Conservation (phyloP, 345 rosid genomes). For the Citrus maxima region DNA sequence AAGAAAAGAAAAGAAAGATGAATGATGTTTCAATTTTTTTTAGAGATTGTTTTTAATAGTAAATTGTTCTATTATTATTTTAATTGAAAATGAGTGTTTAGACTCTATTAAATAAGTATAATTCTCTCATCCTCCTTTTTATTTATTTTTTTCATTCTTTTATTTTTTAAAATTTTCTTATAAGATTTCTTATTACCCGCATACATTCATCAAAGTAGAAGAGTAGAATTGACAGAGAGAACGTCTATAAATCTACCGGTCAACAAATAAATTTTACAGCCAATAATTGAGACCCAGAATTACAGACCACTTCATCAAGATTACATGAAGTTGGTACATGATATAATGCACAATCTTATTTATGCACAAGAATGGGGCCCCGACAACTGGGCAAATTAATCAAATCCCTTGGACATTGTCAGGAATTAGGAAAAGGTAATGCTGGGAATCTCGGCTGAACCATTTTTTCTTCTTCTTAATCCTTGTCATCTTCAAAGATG, state of each 20-base stretch:
- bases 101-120: too few relatives aligned
- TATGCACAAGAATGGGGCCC: slow-evolving; percentile 10
- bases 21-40: too few relatives aligned
- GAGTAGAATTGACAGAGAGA: neutral
- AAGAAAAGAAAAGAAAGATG: too few relatives aligned
- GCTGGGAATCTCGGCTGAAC: slow-evolving; percentile 46
- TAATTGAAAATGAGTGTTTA: too few relatives aligned
- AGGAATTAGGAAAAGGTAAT: slow-evolving; percentile 57
- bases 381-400: slow-evolving; percentile 25
- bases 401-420: slow-evolving; percentile 83
- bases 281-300: neutral
- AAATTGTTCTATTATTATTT: too few relatives aligned
- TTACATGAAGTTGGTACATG: neutral
- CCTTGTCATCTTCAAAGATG: slow-evolving; percentile 52
- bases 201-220: neutral
- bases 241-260: neutral
- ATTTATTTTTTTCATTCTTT: too few relatives aligned
- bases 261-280: neutral
- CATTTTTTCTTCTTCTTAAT: slow-evolving; percentile 55
- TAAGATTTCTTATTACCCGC: neutral
- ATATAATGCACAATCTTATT: slow-evolving; percentile 7
- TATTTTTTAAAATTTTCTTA: too few relatives aligned
- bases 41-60: too few relatives aligned
- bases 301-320: slow-evolving; percentile 6
- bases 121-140: too few relatives aligned